These are phyloP conservation scores for Aspergillus fumigatus DNA, from an alignment of 2,329 filamentous ascomycete species.

Conservation along the genomic window DNA sequence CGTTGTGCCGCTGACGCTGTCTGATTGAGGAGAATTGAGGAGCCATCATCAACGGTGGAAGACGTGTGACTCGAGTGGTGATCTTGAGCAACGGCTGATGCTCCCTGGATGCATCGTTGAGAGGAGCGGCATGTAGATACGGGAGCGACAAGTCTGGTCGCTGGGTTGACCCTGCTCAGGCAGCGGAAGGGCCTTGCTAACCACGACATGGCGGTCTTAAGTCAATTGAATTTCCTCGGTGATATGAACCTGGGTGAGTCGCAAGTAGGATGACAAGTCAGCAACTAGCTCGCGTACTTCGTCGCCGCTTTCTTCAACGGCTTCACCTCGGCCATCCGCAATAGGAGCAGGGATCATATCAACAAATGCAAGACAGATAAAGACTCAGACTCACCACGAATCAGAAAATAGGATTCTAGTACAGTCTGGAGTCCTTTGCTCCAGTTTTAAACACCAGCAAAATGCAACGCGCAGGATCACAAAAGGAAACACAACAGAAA, in stretches of 20 bases:
- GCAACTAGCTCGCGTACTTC: background rate
- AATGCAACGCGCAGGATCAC: background rate
- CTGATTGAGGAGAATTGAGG: constrained; percentile 9
- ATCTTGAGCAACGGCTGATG: constrained; percentile 8
- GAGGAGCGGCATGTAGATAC: constrained; percentile 3
- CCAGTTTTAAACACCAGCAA: background rate
- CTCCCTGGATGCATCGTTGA: background rate
- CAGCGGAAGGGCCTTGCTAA: background rate
- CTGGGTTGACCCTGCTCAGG: background rate
- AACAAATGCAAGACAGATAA: background rate
- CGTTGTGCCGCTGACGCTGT: constrained; percentile 41
- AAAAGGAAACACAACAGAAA: background rate
- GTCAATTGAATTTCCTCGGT: background rate
- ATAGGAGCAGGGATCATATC: background rate
- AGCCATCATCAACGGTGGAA: constrained; percentile 1
- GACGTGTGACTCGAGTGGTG: constrained; percentile 1
- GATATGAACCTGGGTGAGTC: background rate
- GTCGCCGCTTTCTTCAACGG: background rate
- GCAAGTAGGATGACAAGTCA: background rate
- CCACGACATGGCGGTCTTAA: background rate
- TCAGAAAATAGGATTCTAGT: background rate
- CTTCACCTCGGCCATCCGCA: background rate
- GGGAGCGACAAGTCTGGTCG: background rate
- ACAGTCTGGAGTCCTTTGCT: background rate
- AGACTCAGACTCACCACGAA: background rate